phyloP scores from a whole-genome alignment of 176 grass and related monocot genomes.

The Hsuehochloa calcarea region DNA sequence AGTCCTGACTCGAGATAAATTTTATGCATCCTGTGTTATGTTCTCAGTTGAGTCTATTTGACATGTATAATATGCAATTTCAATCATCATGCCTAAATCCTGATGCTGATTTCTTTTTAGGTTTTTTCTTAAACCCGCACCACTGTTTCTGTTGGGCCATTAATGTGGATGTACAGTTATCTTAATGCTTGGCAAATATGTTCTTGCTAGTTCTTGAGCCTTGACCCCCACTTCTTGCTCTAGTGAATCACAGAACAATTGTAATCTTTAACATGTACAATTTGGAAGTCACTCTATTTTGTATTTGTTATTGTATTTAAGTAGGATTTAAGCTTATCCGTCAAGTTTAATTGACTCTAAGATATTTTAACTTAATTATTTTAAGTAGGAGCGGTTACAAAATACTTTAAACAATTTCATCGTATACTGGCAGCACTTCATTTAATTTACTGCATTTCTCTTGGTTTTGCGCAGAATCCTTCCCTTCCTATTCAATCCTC shows the following conservation, averaged over 20 bases:
- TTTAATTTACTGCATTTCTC: conserved; percentile 17
- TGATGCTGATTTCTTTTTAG: conserved; percentile 9
- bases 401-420: not conserved
- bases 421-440: not conserved
- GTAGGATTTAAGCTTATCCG: not conserved
- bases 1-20: not conserved
- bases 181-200: not conserved
- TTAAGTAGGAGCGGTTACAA: not conserved
- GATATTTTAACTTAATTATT: not conserved
- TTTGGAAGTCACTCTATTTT: not conserved
- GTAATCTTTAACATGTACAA: not conserved
- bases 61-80: not conserved
- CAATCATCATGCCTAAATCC: not conserved
- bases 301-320: conserved; percentile 21
- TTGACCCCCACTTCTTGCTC: not conserved
- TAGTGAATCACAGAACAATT: not conserved
- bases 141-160: not conserved
- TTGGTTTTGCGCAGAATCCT: conserved; percentile 57
- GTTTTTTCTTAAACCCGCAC: not conserved
- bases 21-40: not conserved
- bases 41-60: not conserved
- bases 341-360: conserved; percentile 2
- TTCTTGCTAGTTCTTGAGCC: not conserved
- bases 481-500: conserved; percentile 61
- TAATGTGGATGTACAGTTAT: not conserved